phyloP scores from a whole-genome alignment of 2,329 filamentous ascomycete species.

The Amylocarpus encephaloides region DNA sequence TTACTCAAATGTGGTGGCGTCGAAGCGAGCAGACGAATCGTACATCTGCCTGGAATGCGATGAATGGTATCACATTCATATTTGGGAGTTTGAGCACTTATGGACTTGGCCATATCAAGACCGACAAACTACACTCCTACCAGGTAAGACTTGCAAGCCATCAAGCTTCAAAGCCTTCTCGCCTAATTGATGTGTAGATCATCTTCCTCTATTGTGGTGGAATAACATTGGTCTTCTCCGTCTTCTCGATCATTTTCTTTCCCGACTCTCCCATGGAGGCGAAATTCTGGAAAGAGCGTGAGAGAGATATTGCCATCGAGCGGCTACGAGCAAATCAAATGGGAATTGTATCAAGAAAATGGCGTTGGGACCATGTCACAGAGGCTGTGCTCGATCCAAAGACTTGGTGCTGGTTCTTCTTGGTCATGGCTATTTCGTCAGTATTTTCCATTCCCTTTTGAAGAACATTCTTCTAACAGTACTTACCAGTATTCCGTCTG shows the following conservation, averaged over 20 bases:
- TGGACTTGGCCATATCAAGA: conserved; percentile 50
- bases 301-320: conserved; percentile 47
- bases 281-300: conserved; percentile 43
- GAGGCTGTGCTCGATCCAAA: conserved; percentile 30
- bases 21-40: conserved; percentile 51
- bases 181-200: conserved; percentile 22
- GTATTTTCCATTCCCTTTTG: not conserved
- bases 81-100: conserved; percentile 36
- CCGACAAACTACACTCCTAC: conserved; percentile 33
- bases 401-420: conserved; percentile 31
- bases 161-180: not conserved
- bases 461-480: too few species aligned
- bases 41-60: conserved; percentile 51
- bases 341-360: conserved; percentile 45
- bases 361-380: conserved; percentile 42
- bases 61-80: conserved; percentile 52
- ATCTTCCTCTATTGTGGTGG: conserved; percentile 49
- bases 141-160: conserved; percentile 17
- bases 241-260: conserved; percentile 35
- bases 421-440: conserved; percentile 22
- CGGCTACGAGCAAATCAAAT: conserved; percentile 48
- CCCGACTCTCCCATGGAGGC: conserved; percentile 21
- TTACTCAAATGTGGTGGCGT: conserved; percentile 57
- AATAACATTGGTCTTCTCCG: conserved; percentile 42
- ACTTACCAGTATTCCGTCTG: conserved; percentile 11